Evolutionary conservation across 2,329 filamentous ascomycete genomes (phyloP).

Genomic region (Akanthomyces uredinophilus): DNA sequence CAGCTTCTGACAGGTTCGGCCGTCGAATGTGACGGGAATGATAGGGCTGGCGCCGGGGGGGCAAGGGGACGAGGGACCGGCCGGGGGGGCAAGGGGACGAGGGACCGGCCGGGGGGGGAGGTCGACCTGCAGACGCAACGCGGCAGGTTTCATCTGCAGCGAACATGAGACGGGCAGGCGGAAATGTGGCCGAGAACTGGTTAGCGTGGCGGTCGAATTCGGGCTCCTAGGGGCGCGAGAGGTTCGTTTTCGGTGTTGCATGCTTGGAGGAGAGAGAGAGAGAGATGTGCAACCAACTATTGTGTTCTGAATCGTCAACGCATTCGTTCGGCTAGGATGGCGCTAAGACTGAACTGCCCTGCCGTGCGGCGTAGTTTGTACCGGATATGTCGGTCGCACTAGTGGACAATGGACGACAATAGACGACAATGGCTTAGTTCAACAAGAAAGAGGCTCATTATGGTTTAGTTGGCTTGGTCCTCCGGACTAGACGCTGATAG

Average conservation of each 20-base stretch:
- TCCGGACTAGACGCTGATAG: too few species aligned
- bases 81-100: not conserved
- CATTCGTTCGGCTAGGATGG: not conserved
- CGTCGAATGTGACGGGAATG: not conserved
- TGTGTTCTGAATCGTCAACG: not conserved
- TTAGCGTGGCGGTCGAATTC: not conserved
- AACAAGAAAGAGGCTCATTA: too few species aligned
- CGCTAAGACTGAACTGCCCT: too few species aligned
- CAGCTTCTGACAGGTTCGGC: not conserved
- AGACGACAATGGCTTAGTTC: too few species aligned
- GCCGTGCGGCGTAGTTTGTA: too few species aligned
- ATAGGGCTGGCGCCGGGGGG: not conserved
- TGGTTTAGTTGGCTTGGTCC: too few species aligned
- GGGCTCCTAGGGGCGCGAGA: not conserved
- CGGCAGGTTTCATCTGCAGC: conserved; percentile 5
- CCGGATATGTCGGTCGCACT: too few species aligned
- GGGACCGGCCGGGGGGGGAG: too few species aligned
- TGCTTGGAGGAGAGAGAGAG: too few species aligned
- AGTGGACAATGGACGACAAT: too few species aligned
- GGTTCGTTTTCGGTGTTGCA: not conserved
- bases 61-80: too few species aligned
- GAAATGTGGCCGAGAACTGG: not conserved
- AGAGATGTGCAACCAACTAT: too few species aligned
- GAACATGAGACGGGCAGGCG: conserved; percentile 5
- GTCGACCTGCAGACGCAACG: not conserved